Base-by-base conservation (phyloP, 2,329 filamentous ascomycete genomes). In the Dothistroma pini region DNA sequence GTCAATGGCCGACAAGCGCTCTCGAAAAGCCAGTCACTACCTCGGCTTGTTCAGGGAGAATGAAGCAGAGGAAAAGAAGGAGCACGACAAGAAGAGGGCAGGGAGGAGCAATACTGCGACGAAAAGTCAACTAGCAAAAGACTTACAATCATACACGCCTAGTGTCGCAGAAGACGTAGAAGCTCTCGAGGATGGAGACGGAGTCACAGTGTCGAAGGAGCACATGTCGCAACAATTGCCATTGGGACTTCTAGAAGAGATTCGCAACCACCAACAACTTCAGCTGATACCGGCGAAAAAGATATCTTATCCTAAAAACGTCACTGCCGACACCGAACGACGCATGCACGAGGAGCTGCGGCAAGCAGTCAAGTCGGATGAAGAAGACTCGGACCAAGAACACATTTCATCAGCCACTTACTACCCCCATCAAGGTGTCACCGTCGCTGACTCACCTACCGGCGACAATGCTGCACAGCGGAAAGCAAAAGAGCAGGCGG, bases 391-490 rank as follows among this genome's bases (percentile, higher is more conserved):
- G 14, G 88, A 90, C 60, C 87, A 90, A 72, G 90, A 95, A 74
- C 90, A 93, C 75, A 92, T 95, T 64, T 91, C 89, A n/a, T 93
- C 89, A 34, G 90, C 90, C 25, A 82, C 92, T 47, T 95, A 95
- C 72, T 81, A 92, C 53, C 90, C 90, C 48, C 90, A 93, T 77
- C 86, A 90, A 69, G 81, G 83, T 62, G 72, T 82, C 51, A 75
- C 75, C 31, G 71, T 77, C 10, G 77, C 80, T 49, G 75, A 76
- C 57, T 71, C 71, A 8, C 72, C 72, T 7, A 68, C 63, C 22
- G 68, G 66, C n/a, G 68, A 69, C 54, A 65, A 71, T 44, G 55
- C 66, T 29, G 61, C 63, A 10, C 65, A 70, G 34, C 66, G 66
- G 19, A 63, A 66, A 59, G 68, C 57, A 35, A 57, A 64, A 35